These are phyloP conservation scores for Kluyveromyces sp. DNA, from an alignment of 1,139 yeast genomes.

Conservation along the genomic window DNA sequence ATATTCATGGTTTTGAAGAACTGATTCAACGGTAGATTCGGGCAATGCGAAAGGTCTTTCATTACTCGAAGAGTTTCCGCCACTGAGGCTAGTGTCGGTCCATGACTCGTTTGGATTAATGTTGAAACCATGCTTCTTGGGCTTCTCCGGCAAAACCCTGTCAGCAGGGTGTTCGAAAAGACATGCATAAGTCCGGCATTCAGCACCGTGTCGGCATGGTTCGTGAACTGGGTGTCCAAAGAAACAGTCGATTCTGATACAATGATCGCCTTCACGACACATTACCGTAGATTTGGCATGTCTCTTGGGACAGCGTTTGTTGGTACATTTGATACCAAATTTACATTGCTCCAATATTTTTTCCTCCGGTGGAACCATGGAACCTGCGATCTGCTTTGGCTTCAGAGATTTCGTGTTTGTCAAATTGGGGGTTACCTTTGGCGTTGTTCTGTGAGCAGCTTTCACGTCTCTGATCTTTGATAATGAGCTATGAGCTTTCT, in stretches of 20 bases:
- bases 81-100: no score
- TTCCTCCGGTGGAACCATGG: conserved; percentile 33
- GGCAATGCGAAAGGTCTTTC: conserved; percentile 71
- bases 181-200: conserved; percentile 66
- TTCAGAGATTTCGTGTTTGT: conserved; percentile 15
- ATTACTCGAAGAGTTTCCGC: conserved; percentile 33
- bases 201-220: conserved; percentile 70
- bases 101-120: no score
- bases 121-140: conserved; percentile 9
- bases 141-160: conserved; percentile 35
- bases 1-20: conserved; percentile 31
- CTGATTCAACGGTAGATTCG: conserved; percentile 49
- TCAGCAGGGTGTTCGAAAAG: conserved; percentile 75
- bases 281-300: conserved; percentile 68
- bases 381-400: conserved; percentile 20
- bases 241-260: conserved; percentile 73
- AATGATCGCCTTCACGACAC: conserved; percentile 75
- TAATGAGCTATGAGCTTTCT: conserved; percentile 74
- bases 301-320: conserved; percentile 70
- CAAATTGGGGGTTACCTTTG: conserved; percentile 16
- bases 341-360: conserved; percentile 73
- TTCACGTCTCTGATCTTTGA: conserved; percentile 34
- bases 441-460: conserved; percentile 23
- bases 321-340: conserved; percentile 68
- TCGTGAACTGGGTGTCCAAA: conserved; percentile 76